Evolutionary conservation across 176 grass and related monocot species (phyloP), one percentile per base, ranked within the genome.

Genomic region (Rhynchospora pubera): DNA sequence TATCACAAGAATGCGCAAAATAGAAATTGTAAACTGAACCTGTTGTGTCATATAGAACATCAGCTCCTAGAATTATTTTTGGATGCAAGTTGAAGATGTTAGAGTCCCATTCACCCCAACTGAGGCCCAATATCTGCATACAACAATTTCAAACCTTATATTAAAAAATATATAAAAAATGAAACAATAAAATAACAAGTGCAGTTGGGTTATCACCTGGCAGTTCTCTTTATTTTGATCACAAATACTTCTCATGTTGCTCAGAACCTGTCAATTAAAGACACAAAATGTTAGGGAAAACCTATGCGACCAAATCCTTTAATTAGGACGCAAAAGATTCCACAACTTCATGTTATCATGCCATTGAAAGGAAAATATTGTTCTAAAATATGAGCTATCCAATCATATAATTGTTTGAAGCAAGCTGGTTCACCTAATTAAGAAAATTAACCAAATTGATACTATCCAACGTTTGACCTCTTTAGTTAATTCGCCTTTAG

Each of bases 91-190:
- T 71, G 57, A 94, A 91, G 22, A 90, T 57, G 42, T 86, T 47
- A 12, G 85, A 77, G 57, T 94, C 90, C 94, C 92, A 97, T 6
- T 92, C 83, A 58, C 92, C 94, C 92, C 92, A 97, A 0, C 89
- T 89, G 75, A 97, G 91, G 46, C 88, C 94, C 48, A 87, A 15
- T 52, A 97, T 89, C 94, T 94, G 80, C 30, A 91, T 65, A 44
- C 39, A 62, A 80, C 18, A 10, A 81, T 6, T 74, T 74, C 69
- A 74, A 74, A 14, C 45, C 10, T 74, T 30, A 11, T 69, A 22
- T 72, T 0, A 6, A 53, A n/a, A 76, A 15, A 55, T 55, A 55
- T 76, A 76, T 16, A 5, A 30, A 28, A 30, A 16, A 53, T 56
- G 42, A 46, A 62, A 58, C n/a, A 50, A 28, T 34, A 24, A 14